Evolutionary conservation across 2,329 filamentous ascomycete species (phyloP).

Genomic region (Aschersonia sp.): DNA sequence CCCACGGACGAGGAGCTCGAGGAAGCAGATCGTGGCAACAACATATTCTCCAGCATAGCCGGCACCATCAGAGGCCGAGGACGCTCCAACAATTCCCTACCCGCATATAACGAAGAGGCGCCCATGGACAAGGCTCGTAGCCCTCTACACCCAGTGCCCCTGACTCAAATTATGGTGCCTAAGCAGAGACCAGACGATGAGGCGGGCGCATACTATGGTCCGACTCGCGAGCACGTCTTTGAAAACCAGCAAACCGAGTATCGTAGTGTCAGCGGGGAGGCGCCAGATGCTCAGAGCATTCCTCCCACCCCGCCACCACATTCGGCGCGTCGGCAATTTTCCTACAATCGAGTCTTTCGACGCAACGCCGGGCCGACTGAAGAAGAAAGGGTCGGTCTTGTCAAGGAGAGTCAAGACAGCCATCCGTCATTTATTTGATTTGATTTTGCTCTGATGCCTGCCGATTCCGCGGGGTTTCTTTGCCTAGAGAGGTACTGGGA

Average conservation of each 20-base stretch:
- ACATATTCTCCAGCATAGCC: slow-evolving; percentile 39
- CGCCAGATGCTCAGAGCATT: slow-evolving; percentile 18
- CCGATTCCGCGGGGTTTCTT: no score
- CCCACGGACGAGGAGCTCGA: slow-evolving; percentile 48
- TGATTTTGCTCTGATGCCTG: no score
- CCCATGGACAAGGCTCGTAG: slow-evolving; percentile 29
- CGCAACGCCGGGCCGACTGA: slow-evolving; percentile 45
- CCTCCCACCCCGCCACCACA: slow-evolving; percentile 49
- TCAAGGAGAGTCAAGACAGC: slow-evolving; percentile 38
- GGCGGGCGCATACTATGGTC: slow-evolving; percentile 22
- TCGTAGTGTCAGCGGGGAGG: slow-evolving; percentile 25
- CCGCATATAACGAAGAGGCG: slow-evolving; percentile 19
- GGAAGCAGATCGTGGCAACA: slow-evolving; percentile 31
- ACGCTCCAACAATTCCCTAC: slow-evolving; percentile 17
- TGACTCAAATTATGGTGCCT: slow-evolving; percentile 45
- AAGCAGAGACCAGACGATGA: slow-evolving; percentile 29
- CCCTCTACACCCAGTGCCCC: slow-evolving; percentile 45
- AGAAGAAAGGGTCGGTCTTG: slow-evolving; percentile 69
- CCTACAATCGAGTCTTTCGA: slow-evolving; percentile 73
- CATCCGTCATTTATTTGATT: slow-evolving; percentile 1
- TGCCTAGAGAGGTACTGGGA: no score
- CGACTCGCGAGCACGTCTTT: slow-evolving; percentile 30
- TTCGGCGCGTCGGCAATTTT: slow-evolving; percentile 65
- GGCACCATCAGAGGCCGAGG: slow-evolving; percentile 32
- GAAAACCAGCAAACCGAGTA: slow-evolving; percentile 29